Evolutionary conservation across 208 protist genomes (phyloP).

Genomic region (Leishmania aethiopica): DNA sequence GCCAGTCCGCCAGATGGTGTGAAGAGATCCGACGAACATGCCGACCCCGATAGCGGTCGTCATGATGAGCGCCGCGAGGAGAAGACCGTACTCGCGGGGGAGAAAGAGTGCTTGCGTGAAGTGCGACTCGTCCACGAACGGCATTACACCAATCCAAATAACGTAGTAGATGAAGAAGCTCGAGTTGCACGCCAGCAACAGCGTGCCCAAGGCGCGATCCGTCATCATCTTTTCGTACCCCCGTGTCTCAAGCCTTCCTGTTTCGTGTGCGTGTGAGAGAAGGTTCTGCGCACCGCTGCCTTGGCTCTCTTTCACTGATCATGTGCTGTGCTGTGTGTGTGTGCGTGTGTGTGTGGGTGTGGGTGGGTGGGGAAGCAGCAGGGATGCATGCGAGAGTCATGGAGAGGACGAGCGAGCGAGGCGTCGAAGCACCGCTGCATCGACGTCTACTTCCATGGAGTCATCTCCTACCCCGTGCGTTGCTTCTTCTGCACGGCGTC

Average conservation of each 20-base stretch:
- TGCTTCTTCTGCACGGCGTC: not conserved
- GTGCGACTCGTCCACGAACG: constrained; percentile 80
- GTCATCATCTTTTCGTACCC: constrained; percentile 51
- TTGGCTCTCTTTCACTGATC: not conserved
- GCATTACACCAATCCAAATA: constrained; percentile 82
- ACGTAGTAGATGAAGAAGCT: constrained; percentile 75
- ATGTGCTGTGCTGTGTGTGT: not conserved
- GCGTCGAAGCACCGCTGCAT: not conserved
- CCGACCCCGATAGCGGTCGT: constrained; percentile 37
- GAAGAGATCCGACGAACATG: constrained; percentile 56
- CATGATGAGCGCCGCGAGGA: constrained; percentile 61
- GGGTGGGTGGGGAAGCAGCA: not conserved
- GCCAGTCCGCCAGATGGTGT: constrained; percentile 62
- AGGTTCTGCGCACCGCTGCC: no score
- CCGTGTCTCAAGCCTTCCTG: not conserved
- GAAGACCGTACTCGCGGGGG: constrained; percentile 74
- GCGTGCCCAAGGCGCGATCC: constrained; percentile 68
- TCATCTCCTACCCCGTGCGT: not conserved
- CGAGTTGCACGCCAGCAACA: constrained; percentile 52
- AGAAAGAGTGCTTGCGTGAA: constrained; percentile 81
- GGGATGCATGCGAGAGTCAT: not conserved
- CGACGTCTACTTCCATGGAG: not conserved
- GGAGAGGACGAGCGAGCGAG: not conserved
- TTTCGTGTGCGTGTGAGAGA: not conserved
- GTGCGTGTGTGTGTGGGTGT: not conserved